A percentile compares a stretch with the other conserved stretches of the same genome.
These are phyloP conservation scores for Ceriops decandra DNA, from an alignment of 345 rosid genomes.

Conservation along the genomic window DNA sequence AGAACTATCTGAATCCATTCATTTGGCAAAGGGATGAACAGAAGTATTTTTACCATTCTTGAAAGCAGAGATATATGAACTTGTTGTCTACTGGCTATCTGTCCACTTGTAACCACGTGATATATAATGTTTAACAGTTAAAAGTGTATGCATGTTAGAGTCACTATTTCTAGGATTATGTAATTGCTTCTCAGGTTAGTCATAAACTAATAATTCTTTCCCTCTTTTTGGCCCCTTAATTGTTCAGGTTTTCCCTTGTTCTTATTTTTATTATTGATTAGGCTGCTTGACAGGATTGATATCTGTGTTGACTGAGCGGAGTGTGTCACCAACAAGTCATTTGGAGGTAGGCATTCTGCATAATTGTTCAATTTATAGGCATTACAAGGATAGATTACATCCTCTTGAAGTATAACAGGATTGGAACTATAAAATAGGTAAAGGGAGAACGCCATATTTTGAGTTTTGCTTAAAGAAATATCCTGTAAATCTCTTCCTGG, in stretches of 20 bases:
- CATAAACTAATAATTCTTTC: background rate
- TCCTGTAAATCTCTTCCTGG: too few relatives aligned
- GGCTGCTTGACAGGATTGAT: slow-evolving; percentile 73
- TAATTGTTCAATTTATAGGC: background rate
- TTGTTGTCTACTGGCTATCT: background rate
- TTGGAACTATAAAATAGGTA: too few relatives aligned
- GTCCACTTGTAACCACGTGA: background rate
- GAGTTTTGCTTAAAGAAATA: too few relatives aligned
- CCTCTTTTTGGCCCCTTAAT: slow-evolving; percentile 6
- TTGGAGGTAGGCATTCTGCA: slow-evolving; percentile 70
- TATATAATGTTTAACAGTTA: background rate
- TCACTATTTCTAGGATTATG: background rate
- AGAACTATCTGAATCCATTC: too few relatives aligned
- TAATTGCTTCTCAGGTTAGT: background rate
- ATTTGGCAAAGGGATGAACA: too few relatives aligned
- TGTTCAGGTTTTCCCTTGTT: slow-evolving; percentile 41
- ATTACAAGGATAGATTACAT: background rate
- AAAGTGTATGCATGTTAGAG: background rate
- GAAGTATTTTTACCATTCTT: too few relatives aligned
- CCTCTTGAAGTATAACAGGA: too few relatives aligned
- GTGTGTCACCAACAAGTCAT: slow-evolving; percentile 35
- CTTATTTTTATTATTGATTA: slow-evolving; percentile 49
- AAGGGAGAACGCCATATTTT: too few relatives aligned
- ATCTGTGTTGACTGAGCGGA: slow-evolving; percentile 81
- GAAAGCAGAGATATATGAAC: too few relatives aligned